Evolutionary conservation across 2,329 filamentous ascomycete genomes (phyloP).

Genomic region (Dothideomycetes sp.): DNA sequence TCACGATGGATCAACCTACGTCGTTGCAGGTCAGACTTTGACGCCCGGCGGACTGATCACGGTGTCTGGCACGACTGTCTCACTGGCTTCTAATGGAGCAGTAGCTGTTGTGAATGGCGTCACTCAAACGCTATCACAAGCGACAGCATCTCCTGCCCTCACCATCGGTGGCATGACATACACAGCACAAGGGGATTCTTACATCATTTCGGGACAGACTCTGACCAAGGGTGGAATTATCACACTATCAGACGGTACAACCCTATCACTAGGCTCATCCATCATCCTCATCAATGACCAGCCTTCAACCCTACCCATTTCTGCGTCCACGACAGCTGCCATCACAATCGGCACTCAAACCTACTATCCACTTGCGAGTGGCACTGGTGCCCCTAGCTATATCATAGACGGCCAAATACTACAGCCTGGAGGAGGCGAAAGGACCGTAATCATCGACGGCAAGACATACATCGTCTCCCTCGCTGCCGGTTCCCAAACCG

Average conservation of each 20-base stretch:
- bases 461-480: slow-evolving; percentile 25
- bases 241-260: slow-evolving; percentile 11
- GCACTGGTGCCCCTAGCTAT: slow-evolving; percentile 24
- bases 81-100: slow-evolving; percentile 28
- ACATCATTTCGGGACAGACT: slow-evolving; percentile 13
- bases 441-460: slow-evolving; percentile 21
- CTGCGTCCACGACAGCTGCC: slow-evolving; percentile 21
- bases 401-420: slow-evolving; percentile 33
- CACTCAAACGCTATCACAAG: slow-evolving; percentile 7
- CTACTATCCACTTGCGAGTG: slow-evolving; percentile 23
- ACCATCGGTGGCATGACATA: slow-evolving; percentile 21
- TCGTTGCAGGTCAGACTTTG: slow-evolving; percentile 19
- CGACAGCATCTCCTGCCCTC: slow-evolving; percentile 23
- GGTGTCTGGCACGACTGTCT: slow-evolving; percentile 15
- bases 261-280: slow-evolving; percentile 27
- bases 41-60: slow-evolving; percentile 19
- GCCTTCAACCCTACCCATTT: slow-evolving; percentile 5
- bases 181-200: slow-evolving; percentile 12
- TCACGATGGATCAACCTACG: slow-evolving; percentile 16
- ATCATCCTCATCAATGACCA: slow-evolving; percentile 31
- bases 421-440: slow-evolving; percentile 24
- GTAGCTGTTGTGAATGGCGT: slow-evolving; percentile 31
- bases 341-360: slow-evolving; percentile 24
- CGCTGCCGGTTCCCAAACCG: slow-evolving; percentile 27
- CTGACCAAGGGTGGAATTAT: slow-evolving; percentile 11